Conservation (phyloP, 768 basidiomycete genomes). For the Auricularia cornea region DNA sequence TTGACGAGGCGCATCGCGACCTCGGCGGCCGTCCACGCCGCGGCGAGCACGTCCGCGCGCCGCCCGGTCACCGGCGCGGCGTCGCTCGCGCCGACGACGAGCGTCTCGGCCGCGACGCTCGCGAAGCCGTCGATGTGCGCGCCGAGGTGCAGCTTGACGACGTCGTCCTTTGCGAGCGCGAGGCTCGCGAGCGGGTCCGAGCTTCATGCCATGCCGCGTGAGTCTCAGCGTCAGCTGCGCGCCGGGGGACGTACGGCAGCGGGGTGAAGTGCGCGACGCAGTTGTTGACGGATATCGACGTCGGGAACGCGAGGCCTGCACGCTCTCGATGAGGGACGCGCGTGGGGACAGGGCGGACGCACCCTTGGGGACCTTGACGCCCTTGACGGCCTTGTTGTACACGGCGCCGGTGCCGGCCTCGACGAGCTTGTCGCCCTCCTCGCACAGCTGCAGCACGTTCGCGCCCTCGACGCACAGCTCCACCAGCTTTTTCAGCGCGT, state of each 20-base stretch:
- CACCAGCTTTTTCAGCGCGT: slow-evolving; percentile 79
- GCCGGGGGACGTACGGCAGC: slow-evolving; percentile 55
- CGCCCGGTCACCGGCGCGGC: slow-evolving; percentile 72
- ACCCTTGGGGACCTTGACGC: slow-evolving; percentile 85
- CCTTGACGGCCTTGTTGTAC: slow-evolving; percentile 87
- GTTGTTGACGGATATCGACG: slow-evolving; percentile 90
- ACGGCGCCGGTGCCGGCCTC: slow-evolving; percentile 77
- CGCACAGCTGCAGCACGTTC: slow-evolving; percentile 81
- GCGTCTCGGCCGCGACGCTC: slow-evolving; percentile 85
- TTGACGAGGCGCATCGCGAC: slow-evolving; percentile 85
- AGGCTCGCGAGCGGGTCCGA: slow-evolving; percentile 67
- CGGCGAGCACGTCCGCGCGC: slow-evolving; percentile 86
- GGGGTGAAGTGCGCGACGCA: slow-evolving; percentile 94
- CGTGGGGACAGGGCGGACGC: slow-evolving; percentile 19
- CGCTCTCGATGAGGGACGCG: too few relatives aligned
- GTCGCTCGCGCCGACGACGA: slow-evolving; percentile 75
- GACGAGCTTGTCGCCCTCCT: slow-evolving; percentile 89
- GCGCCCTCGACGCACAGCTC: slow-evolving; percentile 70
- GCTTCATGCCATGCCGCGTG: slow-evolving; percentile 31
- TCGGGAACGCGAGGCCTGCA: slow-evolving; percentile 88
- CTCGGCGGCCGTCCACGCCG: slow-evolving; percentile 90
- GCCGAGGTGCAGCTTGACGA: slow-evolving; percentile 93
- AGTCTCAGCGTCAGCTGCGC: background rate
- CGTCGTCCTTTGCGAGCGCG: slow-evolving; percentile 72
- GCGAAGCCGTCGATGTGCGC: slow-evolving; percentile 98